Percentiles rank a stretch among this genome's conserved stretches.
Evolutionary conservation across 1,284 basidiomycete genomes (phyloP).

Genomic region (Apiotrichum montevideense): DNA sequence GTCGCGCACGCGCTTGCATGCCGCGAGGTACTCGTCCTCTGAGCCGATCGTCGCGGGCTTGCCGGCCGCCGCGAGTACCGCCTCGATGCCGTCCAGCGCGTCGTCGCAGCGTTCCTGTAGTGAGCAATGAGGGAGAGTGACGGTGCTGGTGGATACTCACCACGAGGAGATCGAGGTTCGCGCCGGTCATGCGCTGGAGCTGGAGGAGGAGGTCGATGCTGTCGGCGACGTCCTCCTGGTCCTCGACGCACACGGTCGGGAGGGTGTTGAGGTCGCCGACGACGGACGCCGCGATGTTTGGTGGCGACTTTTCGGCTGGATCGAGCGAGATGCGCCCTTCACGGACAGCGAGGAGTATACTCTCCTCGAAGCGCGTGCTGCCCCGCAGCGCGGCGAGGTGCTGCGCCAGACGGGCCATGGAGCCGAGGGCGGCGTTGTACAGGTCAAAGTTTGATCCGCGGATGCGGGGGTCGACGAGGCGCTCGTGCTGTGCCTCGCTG

Average conservation of each 20-base stretch:
- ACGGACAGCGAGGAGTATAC: conserved; percentile 62
- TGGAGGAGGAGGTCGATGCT: conserved; percentile 74
- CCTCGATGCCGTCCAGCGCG: conserved; percentile 39
- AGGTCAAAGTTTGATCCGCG: conserved; percentile 52
- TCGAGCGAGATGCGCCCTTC: conserved; percentile 53
- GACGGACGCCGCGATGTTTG: conserved; percentile 14
- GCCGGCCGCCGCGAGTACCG: conserved; percentile 18
- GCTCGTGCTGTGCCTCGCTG: conserved; percentile 75
- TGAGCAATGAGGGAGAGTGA: neutral
- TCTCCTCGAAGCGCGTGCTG: conserved; percentile 73
- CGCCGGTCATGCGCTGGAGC: conserved; percentile 73
- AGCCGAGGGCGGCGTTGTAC: conserved; percentile 77
- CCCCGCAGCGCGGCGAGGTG: conserved; percentile 80
- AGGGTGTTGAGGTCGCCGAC: conserved; percentile 50
- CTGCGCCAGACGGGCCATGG: conserved; percentile 81
- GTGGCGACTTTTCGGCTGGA: conserved; percentile 10
- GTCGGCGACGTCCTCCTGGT: conserved; percentile 54
- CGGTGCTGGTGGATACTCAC: conserved; percentile 50
- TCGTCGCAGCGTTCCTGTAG: conserved; percentile 33
- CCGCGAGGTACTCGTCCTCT: conserved; percentile 36
- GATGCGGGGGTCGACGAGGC: conserved; percentile 53
- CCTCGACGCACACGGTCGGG: conserved; percentile 14
- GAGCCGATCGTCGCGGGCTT: conserved; percentile 50
- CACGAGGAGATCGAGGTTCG: conserved; percentile 67
- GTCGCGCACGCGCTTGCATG: conserved; percentile 49